phyloP scores from a whole-genome alignment of 2,329 filamentous ascomycete genomes.

The Rugonectria rugulosa region DNA sequence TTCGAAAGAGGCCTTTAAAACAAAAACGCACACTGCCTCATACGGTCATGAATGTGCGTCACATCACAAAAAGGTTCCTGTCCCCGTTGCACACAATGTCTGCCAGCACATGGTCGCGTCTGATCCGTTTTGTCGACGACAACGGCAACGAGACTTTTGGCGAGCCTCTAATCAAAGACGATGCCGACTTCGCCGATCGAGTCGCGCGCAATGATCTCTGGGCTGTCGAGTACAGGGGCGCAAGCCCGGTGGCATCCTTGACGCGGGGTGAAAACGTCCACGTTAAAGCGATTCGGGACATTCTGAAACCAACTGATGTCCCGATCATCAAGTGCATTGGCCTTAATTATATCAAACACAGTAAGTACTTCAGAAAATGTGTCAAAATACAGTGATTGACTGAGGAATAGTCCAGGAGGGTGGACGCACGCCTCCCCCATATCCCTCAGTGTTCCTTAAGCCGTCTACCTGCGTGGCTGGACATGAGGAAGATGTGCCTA shows the following conservation, averaged over 20 bases:
- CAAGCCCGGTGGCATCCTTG: constrained; percentile 33
- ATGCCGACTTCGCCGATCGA: constrained; percentile 35
- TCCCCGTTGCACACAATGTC: constrained; percentile 30
- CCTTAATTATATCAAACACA: constrained; percentile 48
- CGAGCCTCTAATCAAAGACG: constrained; percentile 40
- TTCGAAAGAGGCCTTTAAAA: constrained; percentile 5
- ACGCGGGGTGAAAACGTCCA: constrained; percentile 38
- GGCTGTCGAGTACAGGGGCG: constrained; percentile 42
- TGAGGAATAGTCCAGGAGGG: constrained; percentile 56
- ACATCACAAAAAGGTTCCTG: constrained; percentile 12
- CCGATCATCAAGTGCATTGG: constrained; percentile 48
- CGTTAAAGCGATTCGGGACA: constrained; percentile 43
- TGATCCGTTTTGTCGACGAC: constrained; percentile 47
- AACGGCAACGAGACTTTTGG: constrained; percentile 44
- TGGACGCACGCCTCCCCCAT: constrained; percentile 58
- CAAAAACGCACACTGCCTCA: background rate
- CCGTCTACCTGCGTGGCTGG: constrained; percentile 49
- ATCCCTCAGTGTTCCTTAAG: constrained; percentile 61
- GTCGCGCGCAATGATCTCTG: constrained; percentile 37
- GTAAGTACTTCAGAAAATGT: constrained; percentile 23
- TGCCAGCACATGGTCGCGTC: constrained; percentile 38
- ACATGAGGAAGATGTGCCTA: constrained; percentile 48
- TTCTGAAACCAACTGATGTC: constrained; percentile 42
- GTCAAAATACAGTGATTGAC: background rate
- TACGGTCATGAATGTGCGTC: constrained; percentile 6